Evolutionary conservation across 768 basidiomycete species (phyloP).

Genomic region (Mycena sanguinolenta): DNA sequence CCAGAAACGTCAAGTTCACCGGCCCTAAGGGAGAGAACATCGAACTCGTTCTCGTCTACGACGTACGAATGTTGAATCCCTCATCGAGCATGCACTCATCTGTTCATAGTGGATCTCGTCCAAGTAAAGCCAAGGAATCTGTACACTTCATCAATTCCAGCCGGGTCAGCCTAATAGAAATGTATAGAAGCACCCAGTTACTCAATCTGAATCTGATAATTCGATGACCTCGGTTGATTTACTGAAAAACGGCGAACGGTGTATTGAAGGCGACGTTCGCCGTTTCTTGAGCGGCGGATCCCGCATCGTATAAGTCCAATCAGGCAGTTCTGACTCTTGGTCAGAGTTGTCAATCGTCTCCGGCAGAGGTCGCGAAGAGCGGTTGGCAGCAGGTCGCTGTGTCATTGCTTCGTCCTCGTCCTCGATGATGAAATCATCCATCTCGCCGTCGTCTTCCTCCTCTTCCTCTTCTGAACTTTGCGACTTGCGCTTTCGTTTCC

Average conservation of each 20-base stretch:
- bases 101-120: no score
- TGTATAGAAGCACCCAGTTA: no score
- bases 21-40: slow-evolving; percentile 72
- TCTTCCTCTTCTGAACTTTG: slow-evolving; percentile 35
- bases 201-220: slow-evolving; percentile 33
- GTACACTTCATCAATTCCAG: no score
- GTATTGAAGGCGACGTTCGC: slow-evolving; percentile 5
- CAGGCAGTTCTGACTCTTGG: slow-evolving; percentile 10
- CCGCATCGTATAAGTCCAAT: slow-evolving; percentile 28
- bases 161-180: no score
- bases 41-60: slow-evolving; percentile 70
- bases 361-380: not conserved
- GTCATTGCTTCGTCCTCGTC: slow-evolving; percentile 2
- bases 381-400: not conserved
- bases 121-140: no score
- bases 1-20: slow-evolving; percentile 72
- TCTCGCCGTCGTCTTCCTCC: slow-evolving; percentile 23
- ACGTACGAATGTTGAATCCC: no score
- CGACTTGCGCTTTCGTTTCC: slow-evolving; percentile 33
- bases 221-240: slow-evolving; percentile 21
- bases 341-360: slow-evolving; percentile 24
- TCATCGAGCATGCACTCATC: no score
- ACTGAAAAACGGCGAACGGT: not conserved
- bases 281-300: slow-evolving; percentile 21
- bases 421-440: slow-evolving; percentile 34